Conservation (phyloP, 2,329 filamentous ascomycete genomes). For the Microdochium paspali region DNA sequence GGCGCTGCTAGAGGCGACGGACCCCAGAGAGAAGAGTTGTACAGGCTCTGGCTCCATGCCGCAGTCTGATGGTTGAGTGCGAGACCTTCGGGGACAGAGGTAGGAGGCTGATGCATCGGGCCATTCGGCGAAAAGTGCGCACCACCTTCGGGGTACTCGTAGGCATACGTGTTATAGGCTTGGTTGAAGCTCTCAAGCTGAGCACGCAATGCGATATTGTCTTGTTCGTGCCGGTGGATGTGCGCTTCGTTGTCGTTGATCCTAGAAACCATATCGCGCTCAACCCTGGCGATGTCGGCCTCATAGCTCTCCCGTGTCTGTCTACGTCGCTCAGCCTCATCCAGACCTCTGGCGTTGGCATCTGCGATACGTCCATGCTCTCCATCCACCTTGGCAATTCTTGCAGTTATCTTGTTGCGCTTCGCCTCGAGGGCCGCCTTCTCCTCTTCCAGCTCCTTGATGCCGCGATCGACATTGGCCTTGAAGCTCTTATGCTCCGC, state of each 20-base stretch:
- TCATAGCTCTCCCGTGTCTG: constrained; percentile 39
- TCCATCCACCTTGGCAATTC: constrained; percentile 63
- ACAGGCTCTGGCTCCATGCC: constrained; percentile 21
- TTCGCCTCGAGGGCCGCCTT: constrained; percentile 55
- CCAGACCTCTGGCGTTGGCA: constrained; percentile 55
- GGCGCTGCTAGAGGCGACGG: constrained; percentile 25
- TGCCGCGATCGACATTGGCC: constrained; percentile 49
- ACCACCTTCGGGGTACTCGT: constrained; percentile 14
- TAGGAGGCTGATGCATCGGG: constrained; percentile 8
- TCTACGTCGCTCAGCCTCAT: constrained; percentile 51
- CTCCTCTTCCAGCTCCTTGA: constrained; percentile 55
- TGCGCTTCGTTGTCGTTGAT: constrained; percentile 24
- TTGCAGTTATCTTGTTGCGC: constrained; percentile 61
- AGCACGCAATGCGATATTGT: constrained; percentile 26
- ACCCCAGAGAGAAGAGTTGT: constrained; percentile 20
- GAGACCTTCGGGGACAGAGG: constrained; percentile 3
- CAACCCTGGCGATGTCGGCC: constrained; percentile 33
- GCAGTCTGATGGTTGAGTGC: constrained; percentile 5
- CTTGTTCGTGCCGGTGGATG: constrained; percentile 28
- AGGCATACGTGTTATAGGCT: constrained; percentile 20
- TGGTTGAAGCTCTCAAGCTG: constrained; percentile 29
- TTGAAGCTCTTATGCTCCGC: constrained; percentile 49
- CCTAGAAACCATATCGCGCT: constrained; percentile 31
- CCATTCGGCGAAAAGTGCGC: constrained; percentile 9
- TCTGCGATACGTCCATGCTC: constrained; percentile 63